These are phyloP conservation scores for Wickerhamomyces sydowiorum DNA, from an alignment of 805 yeast genomes.

Conservation along the genomic window DNA sequence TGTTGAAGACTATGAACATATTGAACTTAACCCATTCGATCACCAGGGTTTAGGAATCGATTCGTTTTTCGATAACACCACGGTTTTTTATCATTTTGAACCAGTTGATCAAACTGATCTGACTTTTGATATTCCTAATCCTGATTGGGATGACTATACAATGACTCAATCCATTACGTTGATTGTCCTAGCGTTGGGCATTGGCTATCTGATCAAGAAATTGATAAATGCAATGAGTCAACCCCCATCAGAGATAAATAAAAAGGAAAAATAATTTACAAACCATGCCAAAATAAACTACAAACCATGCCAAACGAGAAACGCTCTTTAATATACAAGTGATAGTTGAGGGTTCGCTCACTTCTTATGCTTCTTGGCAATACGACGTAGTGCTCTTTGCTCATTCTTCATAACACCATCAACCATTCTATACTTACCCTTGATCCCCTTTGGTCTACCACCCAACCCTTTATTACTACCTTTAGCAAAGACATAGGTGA, in stretches of 20 bases:
- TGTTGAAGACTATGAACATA: constrained; percentile 18
- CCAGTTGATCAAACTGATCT: constrained; percentile 5
- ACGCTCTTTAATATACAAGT: background rate
- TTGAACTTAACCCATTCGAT: constrained; percentile 33
- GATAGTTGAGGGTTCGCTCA: constrained; percentile 10
- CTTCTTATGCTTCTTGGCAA: constrained; percentile 80
- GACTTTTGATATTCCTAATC: constrained; percentile 36
- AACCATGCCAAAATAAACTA: no score
- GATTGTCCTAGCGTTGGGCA: constrained; percentile 27
- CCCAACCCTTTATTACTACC: constrained; percentile 81
- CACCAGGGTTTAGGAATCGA: constrained; percentile 37
- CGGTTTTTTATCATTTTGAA: constrained; percentile 33
- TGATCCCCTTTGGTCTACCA: constrained; percentile 96
- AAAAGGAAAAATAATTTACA: background rate
- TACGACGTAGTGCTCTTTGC: constrained; percentile 86
- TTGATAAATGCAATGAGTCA: constrained; percentile 5
- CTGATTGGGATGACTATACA: constrained; percentile 25
- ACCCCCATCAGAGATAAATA: no score
- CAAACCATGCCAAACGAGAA: no score
- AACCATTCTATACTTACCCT: constrained; percentile 98
- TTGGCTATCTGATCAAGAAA: constrained; percentile 26
- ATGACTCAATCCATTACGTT: constrained; percentile 31
- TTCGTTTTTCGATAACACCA: constrained; percentile 38
- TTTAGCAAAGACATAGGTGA: constrained; percentile 81
- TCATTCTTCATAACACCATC: constrained; percentile 98